Evolutionary conservation across 805 yeast genomes (phyloP).

Genomic region (Ogataea chonburiensis): DNA sequence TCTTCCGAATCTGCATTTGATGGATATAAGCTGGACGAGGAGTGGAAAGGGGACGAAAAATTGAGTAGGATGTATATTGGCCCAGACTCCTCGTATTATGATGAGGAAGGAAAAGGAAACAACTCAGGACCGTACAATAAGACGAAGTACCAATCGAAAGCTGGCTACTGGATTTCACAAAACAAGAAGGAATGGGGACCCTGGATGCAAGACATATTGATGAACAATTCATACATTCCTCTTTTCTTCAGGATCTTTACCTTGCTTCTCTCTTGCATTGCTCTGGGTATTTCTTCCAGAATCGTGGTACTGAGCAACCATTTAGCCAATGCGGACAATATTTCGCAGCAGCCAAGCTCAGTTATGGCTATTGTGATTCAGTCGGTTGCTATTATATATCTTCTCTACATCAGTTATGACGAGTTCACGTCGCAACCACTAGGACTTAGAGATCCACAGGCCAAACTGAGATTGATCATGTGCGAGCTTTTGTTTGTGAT

Average conservation of each 20-base stretch:
- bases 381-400: slow-evolving; percentile 70
- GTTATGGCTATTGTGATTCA: slow-evolving; percentile 90
- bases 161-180: slow-evolving; percentile 65
- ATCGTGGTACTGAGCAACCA: slow-evolving; percentile 45
- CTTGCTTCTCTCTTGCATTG: slow-evolving; percentile 57
- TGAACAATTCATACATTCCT: slow-evolving; percentile 80
- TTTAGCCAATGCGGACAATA: slow-evolving; percentile 35
- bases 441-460: slow-evolving; percentile 82
- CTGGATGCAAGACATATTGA: slow-evolving; percentile 53
- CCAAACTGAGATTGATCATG: slow-evolving; percentile 76
- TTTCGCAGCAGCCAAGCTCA: slow-evolving; percentile 82
- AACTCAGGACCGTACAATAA: slow-evolving; percentile 26
- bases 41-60: slow-evolving; percentile 74
- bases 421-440: slow-evolving; percentile 91
- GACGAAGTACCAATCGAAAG: slow-evolving; percentile 49
- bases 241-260: slow-evolving; percentile 65
- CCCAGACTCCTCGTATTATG: slow-evolving; percentile 20
- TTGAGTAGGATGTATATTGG: slow-evolving; percentile 51
- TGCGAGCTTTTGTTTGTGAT: slow-evolving; percentile 85
- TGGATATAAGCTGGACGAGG: slow-evolving; percentile 38
- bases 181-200: slow-evolving; percentile 66
- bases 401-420: slow-evolving; percentile 80
- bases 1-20: slow-evolving; percentile 20
- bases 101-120: slow-evolving; percentile 20
- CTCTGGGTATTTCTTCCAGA: slow-evolving; percentile 69